phyloP scores from a whole-genome alignment of 164 flowering plant genomes.

The Santalum album region DNA sequence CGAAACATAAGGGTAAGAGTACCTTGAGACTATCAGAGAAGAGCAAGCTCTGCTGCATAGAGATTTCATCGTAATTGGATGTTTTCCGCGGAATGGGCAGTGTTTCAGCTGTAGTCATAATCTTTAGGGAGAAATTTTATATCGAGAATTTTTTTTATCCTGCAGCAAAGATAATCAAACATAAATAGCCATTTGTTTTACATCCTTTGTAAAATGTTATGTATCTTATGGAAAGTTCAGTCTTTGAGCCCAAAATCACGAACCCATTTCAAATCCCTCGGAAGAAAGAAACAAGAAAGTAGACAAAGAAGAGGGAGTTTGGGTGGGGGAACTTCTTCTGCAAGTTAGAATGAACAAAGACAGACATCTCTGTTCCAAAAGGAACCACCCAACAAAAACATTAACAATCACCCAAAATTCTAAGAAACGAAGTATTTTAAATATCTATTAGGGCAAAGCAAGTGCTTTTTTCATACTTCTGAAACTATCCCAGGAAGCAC shows the following conservation, averaged over 20 bases:
- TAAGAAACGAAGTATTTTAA: background rate
- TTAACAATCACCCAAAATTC: background rate
- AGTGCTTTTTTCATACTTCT: slow-evolving; percentile 1
- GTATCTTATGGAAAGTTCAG: background rate
- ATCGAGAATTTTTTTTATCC: slow-evolving; percentile 11
- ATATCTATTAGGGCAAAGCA: too few species aligned
- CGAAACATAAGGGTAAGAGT: background rate
- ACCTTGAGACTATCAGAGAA: slow-evolving; percentile 93
- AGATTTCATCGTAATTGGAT: slow-evolving; percentile 67
- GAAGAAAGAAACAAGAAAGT: background rate
- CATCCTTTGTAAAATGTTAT: background rate
- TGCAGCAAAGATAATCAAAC: slow-evolving; percentile 13
- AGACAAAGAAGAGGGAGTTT: background rate
- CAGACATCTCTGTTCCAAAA: background rate
- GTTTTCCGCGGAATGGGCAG: slow-evolving; percentile 32
- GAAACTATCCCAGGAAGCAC: slow-evolving; percentile 12
- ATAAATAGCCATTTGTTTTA: too few species aligned
- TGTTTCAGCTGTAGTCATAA: slow-evolving; percentile 42
- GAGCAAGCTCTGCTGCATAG: slow-evolving; percentile 80
- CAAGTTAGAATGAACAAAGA: background rate
- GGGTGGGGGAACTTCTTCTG: background rate
- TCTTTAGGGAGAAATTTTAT: slow-evolving; percentile 21
- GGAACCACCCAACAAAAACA: background rate
- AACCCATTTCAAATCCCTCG: background rate
- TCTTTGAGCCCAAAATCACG: background rate